A percentile compares a stretch with the other conserved stretches of the same genome.
phyloP scores from a whole-genome alignment of 2,329 filamentous ascomycete species.

The Diaporthe citrichinensis region DNA sequence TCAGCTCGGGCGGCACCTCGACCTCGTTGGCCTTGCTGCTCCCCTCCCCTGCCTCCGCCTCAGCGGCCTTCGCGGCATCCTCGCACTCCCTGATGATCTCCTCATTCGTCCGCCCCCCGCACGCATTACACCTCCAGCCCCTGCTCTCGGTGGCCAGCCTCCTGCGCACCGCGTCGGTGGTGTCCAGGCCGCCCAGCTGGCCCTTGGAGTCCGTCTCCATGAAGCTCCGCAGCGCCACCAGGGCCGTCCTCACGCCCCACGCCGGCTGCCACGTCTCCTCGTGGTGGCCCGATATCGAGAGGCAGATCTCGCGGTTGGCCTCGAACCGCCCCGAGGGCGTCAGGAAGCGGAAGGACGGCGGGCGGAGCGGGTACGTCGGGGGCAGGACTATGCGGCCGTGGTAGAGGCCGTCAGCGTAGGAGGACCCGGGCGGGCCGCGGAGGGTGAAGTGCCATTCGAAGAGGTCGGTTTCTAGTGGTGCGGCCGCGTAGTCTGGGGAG shows the following conservation, averaged over 20 bases:
- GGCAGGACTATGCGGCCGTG: conserved; percentile 96
- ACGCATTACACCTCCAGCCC: conserved; percentile 78
- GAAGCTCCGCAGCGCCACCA: conserved; percentile 85
- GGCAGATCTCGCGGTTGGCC: conserved; percentile 95
- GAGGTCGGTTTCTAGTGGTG: conserved; percentile 88
- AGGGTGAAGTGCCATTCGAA: conserved; percentile 99
- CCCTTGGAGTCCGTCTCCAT: conserved; percentile 93
- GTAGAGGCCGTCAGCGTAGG: conserved; percentile 87
- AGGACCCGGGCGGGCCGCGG: conserved; percentile 86
- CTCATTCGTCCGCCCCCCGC: conserved; percentile 78
- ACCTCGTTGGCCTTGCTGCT: conserved; percentile 55
- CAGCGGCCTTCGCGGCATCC: conserved; percentile 62
- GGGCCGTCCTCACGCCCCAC: conserved; percentile 93
- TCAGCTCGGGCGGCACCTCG: conserved; percentile 68
- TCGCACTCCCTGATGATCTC: conserved; percentile 82
- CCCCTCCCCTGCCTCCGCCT: conserved; percentile 40
- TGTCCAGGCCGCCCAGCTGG: conserved; percentile 91
- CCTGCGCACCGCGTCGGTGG: conserved; percentile 75
- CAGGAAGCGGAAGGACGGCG: conserved; percentile 94
- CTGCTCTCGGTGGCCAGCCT: conserved; percentile 77
- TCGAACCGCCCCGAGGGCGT: conserved; percentile 95
- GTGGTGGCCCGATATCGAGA: conserved; percentile 94
- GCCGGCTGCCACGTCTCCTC: conserved; percentile 99
- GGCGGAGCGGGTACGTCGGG: conserved; percentile 89
- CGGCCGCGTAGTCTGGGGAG: conserved; percentile 87